These are phyloP conservation scores for Blepharisma stoltei DNA, from an alignment of 73 alveolate species.

Conservation along the genomic window DNA sequence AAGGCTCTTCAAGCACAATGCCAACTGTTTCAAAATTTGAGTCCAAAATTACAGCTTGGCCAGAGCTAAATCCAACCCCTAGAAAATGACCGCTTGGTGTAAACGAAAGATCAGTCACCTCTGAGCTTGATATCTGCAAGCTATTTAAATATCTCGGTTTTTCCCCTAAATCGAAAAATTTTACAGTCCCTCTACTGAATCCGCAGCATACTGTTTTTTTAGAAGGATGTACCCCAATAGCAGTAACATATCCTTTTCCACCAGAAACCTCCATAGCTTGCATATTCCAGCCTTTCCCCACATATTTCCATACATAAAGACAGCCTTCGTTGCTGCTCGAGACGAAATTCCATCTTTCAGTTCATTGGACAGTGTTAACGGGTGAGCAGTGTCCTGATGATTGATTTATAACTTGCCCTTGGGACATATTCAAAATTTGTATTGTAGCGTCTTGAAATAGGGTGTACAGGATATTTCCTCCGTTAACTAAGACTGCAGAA, in stretches of 20 bases:
- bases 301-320: slow-evolving; percentile 14
- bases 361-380: background rate
- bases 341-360: slow-evolving; percentile 6
- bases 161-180: slow-evolving; percentile 4
- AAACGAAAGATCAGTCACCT: too few relatives aligned
- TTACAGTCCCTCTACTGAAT: slow-evolving; percentile 15
- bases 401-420: slow-evolving; percentile 19
- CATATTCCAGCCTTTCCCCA: slow-evolving; percentile 30
- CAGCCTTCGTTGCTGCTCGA: slow-evolving; percentile 25
- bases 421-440: slow-evolving; percentile 1
- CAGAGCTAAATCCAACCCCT: too few relatives aligned
- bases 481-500: background rate
- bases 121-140: background rate
- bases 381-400: slow-evolving; percentile 6
- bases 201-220: background rate
- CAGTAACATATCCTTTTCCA: slow-evolving; percentile 19
- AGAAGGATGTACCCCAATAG: slow-evolving; percentile 12
- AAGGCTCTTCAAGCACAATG: too few relatives aligned
- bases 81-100: too few relatives aligned
- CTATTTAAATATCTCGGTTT: background rate
- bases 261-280: slow-evolving; percentile 29
- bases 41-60: too few relatives aligned
- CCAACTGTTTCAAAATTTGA: too few relatives aligned
- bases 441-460: slow-evolving; percentile 13
- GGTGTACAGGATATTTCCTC: background rate